Percentiles rank a stretch among this genome's conserved stretches.
phyloP scores from a whole-genome alignment of 2,329 filamentous ascomycete genomes.

The Setomelanomma holmii region DNA sequence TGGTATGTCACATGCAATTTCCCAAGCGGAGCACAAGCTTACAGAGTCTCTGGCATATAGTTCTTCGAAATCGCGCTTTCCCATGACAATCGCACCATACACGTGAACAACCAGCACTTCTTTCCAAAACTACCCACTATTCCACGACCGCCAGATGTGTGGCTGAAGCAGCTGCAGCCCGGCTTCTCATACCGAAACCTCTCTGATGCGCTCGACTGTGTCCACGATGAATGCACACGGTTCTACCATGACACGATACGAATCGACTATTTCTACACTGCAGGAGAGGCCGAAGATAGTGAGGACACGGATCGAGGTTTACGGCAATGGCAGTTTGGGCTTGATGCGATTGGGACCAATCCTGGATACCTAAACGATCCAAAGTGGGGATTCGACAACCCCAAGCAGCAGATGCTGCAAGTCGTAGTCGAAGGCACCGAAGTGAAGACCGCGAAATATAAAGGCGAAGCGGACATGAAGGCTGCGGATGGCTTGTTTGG shows the following conservation, averaged over 20 bases:
- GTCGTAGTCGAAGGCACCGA: slow-evolving; percentile 33
- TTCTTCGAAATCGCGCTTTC: slow-evolving; percentile 42
- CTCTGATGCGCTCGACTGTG: slow-evolving; percentile 26
- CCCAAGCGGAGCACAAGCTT: not conserved
- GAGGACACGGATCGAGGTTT: slow-evolving; percentile 13
- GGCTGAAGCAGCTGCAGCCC: slow-evolving; percentile 20
- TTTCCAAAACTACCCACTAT: slow-evolving; percentile 34
- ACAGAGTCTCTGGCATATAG: slow-evolving; percentile 16
- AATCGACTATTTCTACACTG: slow-evolving; percentile 34
- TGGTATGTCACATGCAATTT: slow-evolving; percentile 21
- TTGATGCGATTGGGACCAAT: slow-evolving; percentile 38
- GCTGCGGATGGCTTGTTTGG: slow-evolving; percentile 30
- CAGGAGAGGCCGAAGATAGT: slow-evolving; percentile 16
- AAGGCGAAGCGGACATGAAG: slow-evolving; percentile 9
- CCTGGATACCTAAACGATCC: slow-evolving; percentile 11
- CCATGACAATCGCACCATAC: slow-evolving; percentile 32
- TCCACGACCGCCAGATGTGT: slow-evolving; percentile 30
- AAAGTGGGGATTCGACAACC: slow-evolving; percentile 27
- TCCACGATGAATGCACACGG: slow-evolving; percentile 17
- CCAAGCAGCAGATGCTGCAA: slow-evolving; percentile 34
- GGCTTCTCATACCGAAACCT: slow-evolving; percentile 37
- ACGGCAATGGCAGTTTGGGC: slow-evolving; percentile 36
- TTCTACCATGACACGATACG: slow-evolving; percentile 23
- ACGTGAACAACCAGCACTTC: slow-evolving; percentile 35
- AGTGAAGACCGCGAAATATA: slow-evolving; percentile 9